phyloP scores from a whole-genome alignment of 1,284 basidiomycete genomes.

The Rhodotorula sp. region DNA sequence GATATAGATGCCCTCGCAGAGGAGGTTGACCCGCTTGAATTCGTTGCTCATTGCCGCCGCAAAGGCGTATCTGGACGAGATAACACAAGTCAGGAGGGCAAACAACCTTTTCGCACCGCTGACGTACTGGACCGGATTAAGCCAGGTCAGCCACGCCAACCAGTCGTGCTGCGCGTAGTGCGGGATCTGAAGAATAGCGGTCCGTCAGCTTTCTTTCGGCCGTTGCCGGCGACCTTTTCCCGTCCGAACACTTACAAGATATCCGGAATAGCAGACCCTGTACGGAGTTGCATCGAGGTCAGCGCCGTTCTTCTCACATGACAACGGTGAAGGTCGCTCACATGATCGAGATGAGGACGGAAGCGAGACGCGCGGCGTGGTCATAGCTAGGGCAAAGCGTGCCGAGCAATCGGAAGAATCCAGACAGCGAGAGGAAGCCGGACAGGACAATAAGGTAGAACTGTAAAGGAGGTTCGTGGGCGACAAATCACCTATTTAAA shows the following conservation, averaged over 20 bases:
- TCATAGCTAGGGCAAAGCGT: slow-evolving; percentile 53
- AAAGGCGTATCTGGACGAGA: slow-evolving; percentile 52
- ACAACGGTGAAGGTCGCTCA: slow-evolving; percentile 52
- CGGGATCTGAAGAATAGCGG: slow-evolving; percentile 15
- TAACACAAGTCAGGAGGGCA: slow-evolving; percentile 53
- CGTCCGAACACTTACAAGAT: no score
- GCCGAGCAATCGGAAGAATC: slow-evolving; percentile 55
- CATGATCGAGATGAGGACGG: slow-evolving; percentile 54
- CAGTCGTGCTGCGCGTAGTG: slow-evolving; percentile 24
- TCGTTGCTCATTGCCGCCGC: slow-evolving; percentile 55
- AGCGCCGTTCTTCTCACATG: slow-evolving; percentile 51
- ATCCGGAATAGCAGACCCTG: slow-evolving; percentile 23
- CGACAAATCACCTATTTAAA: no score
- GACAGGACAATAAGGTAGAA: slow-evolving; percentile 50
- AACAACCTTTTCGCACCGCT: no score
- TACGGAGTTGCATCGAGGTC: not conserved
- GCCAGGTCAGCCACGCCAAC: no score
- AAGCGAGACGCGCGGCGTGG: slow-evolving; percentile 55
- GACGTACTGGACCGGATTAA: not conserved
- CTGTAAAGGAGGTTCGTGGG: no score
- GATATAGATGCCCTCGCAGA: slow-evolving; percentile 66
- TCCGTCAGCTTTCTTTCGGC: no score
- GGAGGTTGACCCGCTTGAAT: slow-evolving; percentile 54
- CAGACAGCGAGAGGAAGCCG: slow-evolving; percentile 54
- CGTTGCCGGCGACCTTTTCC: no score